Evolutionary conservation across 805 yeast genomes (phyloP), one percentile per base, ranked within the genome.

Genomic region (Nakazawaea laoshanensis): DNA sequence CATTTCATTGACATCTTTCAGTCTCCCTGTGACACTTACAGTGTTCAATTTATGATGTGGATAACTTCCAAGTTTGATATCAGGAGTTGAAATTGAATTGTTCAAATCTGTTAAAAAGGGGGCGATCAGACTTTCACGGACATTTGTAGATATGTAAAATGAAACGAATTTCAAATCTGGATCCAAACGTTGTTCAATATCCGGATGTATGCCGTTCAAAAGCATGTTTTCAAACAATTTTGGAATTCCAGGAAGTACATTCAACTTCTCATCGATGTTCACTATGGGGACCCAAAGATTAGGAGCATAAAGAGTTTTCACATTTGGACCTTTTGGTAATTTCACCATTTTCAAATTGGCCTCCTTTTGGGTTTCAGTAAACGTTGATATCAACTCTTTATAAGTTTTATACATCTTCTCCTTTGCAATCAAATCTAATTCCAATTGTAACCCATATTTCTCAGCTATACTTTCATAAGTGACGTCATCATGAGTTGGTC

Each of bases 401-500:
- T 67, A 48, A n/a, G 74, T 50, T 14, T 46, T 40, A 11, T 61
- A 57, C 92, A 83, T 85, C 38, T 74, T 59, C 2, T 57, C 63
- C 13, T 71, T 79, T 2, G 84, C 75, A 19, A 65, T 75, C 16
- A 55, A 45, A 50, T 86, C 78, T 12, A 77, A 49, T 27, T 50
- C 53, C 37, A 75, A 52, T 0, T 67, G 66, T 6, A 81, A 48
- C 2, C 53, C 53, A 42, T 64, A 85, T 6, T 82, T 80, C 42
- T 66, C 67, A 1, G 89, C 84, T n/a, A 86, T 52, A 2, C 83
- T 64, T 33, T 72, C 74, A 52, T 86, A 86, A 1, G 95, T 85
- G 39, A 86, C 79, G 50, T 86, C 96, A 49, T 86, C 95, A 45
- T 85, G 94, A 0, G 95, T 86, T 4, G 94, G 83, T 0, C 96